phyloP scores from a whole-genome alignment of 2,329 filamentous ascomycete species.

The Huntiella moniliformis region DNA sequence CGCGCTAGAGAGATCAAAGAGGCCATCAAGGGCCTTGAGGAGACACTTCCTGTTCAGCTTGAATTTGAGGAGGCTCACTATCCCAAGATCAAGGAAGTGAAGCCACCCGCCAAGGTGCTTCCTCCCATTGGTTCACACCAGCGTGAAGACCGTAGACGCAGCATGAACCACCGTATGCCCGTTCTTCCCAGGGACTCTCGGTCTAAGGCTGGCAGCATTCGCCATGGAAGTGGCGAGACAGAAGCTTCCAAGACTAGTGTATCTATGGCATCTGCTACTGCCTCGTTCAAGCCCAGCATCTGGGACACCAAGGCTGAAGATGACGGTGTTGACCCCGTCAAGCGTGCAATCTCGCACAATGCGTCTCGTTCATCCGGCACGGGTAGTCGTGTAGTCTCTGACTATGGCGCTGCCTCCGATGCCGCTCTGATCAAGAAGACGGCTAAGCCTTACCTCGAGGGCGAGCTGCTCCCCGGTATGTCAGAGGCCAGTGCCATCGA shows the following conservation, averaged over 20 bases:
- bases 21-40: conserved; percentile 32
- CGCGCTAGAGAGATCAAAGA: conserved; percentile 24
- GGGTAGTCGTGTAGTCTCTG: neutral
- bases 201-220: conserved; percentile 4
- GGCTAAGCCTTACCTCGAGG: conserved; percentile 33
- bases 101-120: conserved; percentile 4
- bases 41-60: conserved; percentile 25
- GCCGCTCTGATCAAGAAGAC: conserved; percentile 8
- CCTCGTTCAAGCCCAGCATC: conserved; percentile 8
- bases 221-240: conserved; percentile 5
- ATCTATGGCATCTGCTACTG: conserved; percentile 8
- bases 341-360: neutral
- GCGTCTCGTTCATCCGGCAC: neutral
- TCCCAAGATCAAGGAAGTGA: conserved; percentile 18
- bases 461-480: conserved; percentile 27
- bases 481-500: conserved; percentile 23
- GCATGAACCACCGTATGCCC: conserved; percentile 6
- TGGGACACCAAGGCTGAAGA: conserved; percentile 1
- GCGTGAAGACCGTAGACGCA: conserved; percentile 9
- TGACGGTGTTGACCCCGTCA: conserved; percentile 3
- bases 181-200: neutral
- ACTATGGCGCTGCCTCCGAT: conserved; percentile 1
- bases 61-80: conserved; percentile 27
- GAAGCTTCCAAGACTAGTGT: neutral
- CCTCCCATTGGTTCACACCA: conserved; percentile 1